A percentile compares a stretch with the other conserved stretches of the same genome.
phyloP scores from a whole-genome alignment of 306 rosid genomes.

The Arachis hypogaea region DNA sequence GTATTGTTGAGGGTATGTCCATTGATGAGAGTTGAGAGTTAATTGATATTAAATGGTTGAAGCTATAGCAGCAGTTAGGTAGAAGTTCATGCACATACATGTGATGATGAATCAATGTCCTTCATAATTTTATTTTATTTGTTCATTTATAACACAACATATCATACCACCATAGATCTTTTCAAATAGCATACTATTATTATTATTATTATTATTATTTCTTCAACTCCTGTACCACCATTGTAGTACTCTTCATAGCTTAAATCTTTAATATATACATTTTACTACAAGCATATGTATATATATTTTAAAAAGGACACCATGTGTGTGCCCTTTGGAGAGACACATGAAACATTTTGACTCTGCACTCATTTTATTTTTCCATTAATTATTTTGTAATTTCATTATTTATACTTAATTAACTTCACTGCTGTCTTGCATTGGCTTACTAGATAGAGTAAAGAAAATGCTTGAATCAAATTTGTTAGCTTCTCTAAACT shows the following conservation, averaged over 20 bases:
- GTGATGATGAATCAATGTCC: not conserved
- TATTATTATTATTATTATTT: not conserved
- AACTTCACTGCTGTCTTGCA: not conserved
- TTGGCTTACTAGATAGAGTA: not conserved
- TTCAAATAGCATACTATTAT: not conserved
- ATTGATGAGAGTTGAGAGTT: no score
- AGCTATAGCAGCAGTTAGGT: not conserved
- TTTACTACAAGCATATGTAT: not conserved
- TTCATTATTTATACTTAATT: not conserved
- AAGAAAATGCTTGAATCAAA: not conserved
- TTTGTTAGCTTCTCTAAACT: no score
- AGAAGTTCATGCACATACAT: constrained; percentile 3
- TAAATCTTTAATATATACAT: not conserved
- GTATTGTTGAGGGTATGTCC: no score
- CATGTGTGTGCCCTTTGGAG: not conserved
- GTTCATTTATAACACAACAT: not conserved
- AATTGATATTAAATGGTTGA: no score
- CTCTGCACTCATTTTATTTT: not conserved
- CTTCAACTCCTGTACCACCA: not conserved
- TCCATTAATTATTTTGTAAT: not conserved
- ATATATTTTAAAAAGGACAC: not conserved
- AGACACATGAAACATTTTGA: not conserved
- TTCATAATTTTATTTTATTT: no score
- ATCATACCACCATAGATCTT: not conserved
- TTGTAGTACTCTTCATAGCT: not conserved